phyloP scores from a whole-genome alignment of 495 filamentous ascomycete species.

The Xylaria palmicola region DNA sequence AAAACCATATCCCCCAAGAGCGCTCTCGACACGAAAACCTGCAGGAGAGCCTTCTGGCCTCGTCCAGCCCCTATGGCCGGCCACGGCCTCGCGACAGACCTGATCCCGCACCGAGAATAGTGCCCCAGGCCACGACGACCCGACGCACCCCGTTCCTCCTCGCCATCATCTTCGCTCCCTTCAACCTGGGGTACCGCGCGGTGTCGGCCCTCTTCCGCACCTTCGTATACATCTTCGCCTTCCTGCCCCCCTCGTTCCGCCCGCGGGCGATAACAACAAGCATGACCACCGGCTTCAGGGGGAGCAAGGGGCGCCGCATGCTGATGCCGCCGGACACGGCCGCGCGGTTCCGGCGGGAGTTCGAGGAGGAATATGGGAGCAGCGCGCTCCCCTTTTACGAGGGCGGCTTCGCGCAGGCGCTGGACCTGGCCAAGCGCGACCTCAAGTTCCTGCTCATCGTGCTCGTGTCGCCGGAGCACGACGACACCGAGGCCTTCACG shows the following conservation, averaged over 20 bases:
- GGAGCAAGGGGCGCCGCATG: constrained; percentile 66
- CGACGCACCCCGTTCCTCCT: constrained; percentile 72
- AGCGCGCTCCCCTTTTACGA: constrained; percentile 73
- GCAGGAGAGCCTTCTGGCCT: constrained; percentile 53
- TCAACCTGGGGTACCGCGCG: constrained; percentile 72
- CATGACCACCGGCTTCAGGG: constrained; percentile 57
- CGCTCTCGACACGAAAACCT: constrained; percentile 68
- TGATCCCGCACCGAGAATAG: constrained; percentile 75
- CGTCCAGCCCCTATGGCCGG: constrained; percentile 33
- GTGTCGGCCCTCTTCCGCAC: constrained; percentile 65
- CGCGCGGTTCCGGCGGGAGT: constrained; percentile 82
- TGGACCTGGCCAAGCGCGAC: constrained; percentile 86
- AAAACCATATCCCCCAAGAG: constrained; percentile 55
- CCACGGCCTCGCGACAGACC: constrained; percentile 31
- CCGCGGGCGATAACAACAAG: constrained; percentile 63
- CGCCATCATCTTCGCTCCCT: constrained; percentile 74
- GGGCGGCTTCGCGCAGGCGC: constrained; percentile 82
- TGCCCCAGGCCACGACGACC: constrained; percentile 65
- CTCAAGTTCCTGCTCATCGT: constrained; percentile 85
- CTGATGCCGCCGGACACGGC: constrained; percentile 84
- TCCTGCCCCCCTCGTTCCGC: constrained; percentile 42
- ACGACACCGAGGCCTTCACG: constrained; percentile 83
- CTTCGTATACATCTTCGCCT: constrained; percentile 72
- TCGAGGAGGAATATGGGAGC: constrained; percentile 86
- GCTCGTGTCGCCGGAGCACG: constrained; percentile 86